Conservation (phyloP, 768 basidiomycete genomes). For the Inosperma sp. region DNA sequence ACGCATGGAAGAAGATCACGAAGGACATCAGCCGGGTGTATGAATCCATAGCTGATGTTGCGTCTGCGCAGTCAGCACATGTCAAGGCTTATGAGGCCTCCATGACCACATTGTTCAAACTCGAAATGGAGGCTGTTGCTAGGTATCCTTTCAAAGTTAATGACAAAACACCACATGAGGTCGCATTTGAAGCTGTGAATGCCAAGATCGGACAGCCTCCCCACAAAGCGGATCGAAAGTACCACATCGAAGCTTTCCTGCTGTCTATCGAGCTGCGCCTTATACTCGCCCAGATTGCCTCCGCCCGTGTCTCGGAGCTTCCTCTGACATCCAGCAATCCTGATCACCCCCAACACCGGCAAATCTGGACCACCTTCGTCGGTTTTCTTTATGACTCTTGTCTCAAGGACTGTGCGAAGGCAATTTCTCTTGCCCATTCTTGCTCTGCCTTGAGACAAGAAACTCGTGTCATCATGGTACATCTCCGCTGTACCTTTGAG, state of each 20-base stretch:
- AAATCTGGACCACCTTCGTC: constrained; percentile 43
- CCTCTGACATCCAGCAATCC: constrained; percentile 1
- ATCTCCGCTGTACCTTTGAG: constrained; percentile 45
- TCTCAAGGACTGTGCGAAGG: constrained; percentile 43
- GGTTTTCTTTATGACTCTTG: constrained; percentile 46
- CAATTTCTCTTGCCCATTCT: constrained; percentile 42
- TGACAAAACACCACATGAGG: constrained; percentile 37
- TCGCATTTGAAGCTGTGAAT: constrained; percentile 46
- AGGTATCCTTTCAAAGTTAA: constrained; percentile 33
- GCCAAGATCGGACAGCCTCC: constrained; percentile 51
- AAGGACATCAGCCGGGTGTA: constrained; percentile 38
- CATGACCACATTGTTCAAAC: constrained; percentile 44
- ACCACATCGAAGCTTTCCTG: constrained; percentile 58
- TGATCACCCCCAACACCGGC: constrained; percentile 22
- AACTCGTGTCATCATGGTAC: constrained; percentile 40
- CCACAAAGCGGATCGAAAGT: constrained; percentile 55
- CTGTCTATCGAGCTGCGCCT: constrained; percentile 50
- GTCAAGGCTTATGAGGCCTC: constrained; percentile 57
- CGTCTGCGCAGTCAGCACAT: constrained; percentile 49
- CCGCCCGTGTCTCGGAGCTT: constrained; percentile 14
- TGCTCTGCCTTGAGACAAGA: constrained; percentile 52
- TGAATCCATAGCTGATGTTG: constrained; percentile 33
- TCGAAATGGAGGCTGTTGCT: constrained; percentile 36
- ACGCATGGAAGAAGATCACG: constrained; percentile 38
- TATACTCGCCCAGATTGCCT: constrained; percentile 32